A percentile compares a stretch with the other conserved stretches of the same genome.
These are phyloP conservation scores for Vaccinium vitisidaea DNA, from an alignment of 148 eudicot species.

Conservation along the genomic window DNA sequence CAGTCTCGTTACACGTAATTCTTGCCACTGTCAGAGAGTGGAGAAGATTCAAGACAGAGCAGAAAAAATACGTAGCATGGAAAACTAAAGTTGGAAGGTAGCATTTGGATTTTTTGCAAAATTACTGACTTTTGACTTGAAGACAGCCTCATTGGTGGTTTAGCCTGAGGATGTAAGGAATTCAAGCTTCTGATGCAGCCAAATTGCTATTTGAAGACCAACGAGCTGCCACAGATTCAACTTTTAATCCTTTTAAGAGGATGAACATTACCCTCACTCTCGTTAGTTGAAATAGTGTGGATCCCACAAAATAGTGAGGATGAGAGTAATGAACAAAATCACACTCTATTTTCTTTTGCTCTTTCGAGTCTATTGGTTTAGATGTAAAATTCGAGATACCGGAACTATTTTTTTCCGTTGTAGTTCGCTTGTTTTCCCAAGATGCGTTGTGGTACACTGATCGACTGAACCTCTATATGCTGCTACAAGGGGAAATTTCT, in stretches of 20 bases:
- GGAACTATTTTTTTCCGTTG: neutral
- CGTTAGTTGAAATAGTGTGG: too few relatives aligned
- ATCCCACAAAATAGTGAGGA: too few relatives aligned
- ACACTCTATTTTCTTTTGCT: too few relatives aligned
- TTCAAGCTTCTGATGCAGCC: conserved; percentile 9
- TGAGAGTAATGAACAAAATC: too few relatives aligned
- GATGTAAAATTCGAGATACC: neutral
- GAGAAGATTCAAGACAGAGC: conserved; percentile 77
- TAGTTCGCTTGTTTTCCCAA: neutral
- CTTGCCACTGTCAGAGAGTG: conserved; percentile 81
- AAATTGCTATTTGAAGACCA: neutral
- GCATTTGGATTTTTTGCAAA: neutral
- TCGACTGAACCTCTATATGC: neutral
- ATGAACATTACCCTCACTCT: too few relatives aligned
- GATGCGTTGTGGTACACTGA: neutral
- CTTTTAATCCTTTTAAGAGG: neutral
- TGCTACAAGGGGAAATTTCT: neutral
- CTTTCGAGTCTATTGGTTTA: neutral
- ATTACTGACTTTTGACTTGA: neutral
- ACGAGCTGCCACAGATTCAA: neutral
- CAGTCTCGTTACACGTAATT: conserved; percentile 55
- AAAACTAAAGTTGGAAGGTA: conserved; percentile 30
- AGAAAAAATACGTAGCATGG: conserved; percentile 60
- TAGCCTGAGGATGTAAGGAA: neutral
- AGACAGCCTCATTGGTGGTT: neutral